Base-by-base conservation (phyloP, 331 rosid genomes). In the Dryas integrifolia region DNA sequence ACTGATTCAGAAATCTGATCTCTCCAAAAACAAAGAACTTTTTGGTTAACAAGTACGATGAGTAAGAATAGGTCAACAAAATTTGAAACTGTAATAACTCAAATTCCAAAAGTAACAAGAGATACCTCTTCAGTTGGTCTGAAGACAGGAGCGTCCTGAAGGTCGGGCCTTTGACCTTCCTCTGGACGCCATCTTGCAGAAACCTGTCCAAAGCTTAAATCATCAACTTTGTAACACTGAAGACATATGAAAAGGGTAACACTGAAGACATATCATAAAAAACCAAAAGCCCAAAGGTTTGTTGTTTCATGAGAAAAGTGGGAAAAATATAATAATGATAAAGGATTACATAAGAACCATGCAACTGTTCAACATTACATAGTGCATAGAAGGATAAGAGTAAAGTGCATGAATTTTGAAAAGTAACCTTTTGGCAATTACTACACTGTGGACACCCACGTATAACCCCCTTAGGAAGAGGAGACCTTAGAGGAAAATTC, bases 361-460 rank as follows among this genome's bases (percentile, higher is more conserved):
- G 30, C 58, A 30, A 30, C 35, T 30, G 35, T 30, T 0, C 35
- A 30, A 30, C 35, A 30, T 2, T 30, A 30, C 24, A 74, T 15
- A 63, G 26, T 9, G 51, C 40, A 21, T 63, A 68, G 45, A 79
- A 58, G 14, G 69, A 62, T 1, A 8, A 75, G 50, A 70, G 44
- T 67, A 65, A 60, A 65, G 53, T 50, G 72, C 10, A 52, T 9
- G 47, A 76, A 59, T 43, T 41, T 38, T 58, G 67, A 76, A 49
- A 57, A 65, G 58, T 7, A 74, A 95, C 99, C 99, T 92, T 92
- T 87, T 92, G 99, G 82, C 98, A 95, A 80, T 76, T 75, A 66
- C 47, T 79, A 81, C 99, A 95, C 58, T 90, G 90, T 6, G 96
- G 86, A 87, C 98, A 95, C 43, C 99, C 99, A 3, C 98, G 96